Evolutionary conservation across 768 basidiomycete species (phyloP).

Genomic region (Amyloporia xantha): DNA sequence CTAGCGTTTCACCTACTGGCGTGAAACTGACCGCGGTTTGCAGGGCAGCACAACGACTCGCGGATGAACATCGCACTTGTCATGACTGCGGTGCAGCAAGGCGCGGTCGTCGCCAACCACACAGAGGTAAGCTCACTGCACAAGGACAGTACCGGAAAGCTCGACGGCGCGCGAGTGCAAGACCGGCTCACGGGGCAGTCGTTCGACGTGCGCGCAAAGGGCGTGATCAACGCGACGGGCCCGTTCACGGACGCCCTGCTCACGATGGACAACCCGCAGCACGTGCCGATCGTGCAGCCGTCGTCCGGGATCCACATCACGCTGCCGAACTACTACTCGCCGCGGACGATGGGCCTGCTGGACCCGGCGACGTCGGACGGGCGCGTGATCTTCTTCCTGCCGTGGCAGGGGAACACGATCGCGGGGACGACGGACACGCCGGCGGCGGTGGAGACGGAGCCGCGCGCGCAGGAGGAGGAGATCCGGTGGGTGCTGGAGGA

Average conservation of each 20-base stretch:
- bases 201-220: slow-evolving; percentile 82
- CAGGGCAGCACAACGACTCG: slow-evolving; percentile 97
- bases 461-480: slow-evolving; percentile 84
- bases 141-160: slow-evolving; percentile 50
- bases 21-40: slow-evolving; percentile 20
- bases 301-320: slow-evolving; percentile 95
- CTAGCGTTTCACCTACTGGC: slow-evolving; percentile 22
- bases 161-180: slow-evolving; percentile 68
- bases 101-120: slow-evolving; percentile 86
- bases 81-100: slow-evolving; percentile 90
- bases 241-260: slow-evolving; percentile 88
- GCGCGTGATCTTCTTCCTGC: slow-evolving; percentile 97
- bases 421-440: slow-evolving; percentile 94
- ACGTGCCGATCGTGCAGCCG: slow-evolving; percentile 85
- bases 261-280: slow-evolving; percentile 67
- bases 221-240: slow-evolving; percentile 95
- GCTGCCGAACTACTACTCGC: slow-evolving; percentile 94
- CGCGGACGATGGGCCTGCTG: slow-evolving; percentile 88
- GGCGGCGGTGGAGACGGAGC: slow-evolving; percentile 63
- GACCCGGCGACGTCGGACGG: slow-evolving; percentile 96
- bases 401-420: slow-evolving; percentile 97
- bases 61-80: slow-evolving; percentile 96
- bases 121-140: slow-evolving; percentile 74
- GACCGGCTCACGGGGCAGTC: slow-evolving; percentile 81
- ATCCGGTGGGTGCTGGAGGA: slow-evolving; percentile 97